Base-by-base conservation (phyloP, 768 basidiomycete species). In the Pulveroboletus sp. region DNA sequence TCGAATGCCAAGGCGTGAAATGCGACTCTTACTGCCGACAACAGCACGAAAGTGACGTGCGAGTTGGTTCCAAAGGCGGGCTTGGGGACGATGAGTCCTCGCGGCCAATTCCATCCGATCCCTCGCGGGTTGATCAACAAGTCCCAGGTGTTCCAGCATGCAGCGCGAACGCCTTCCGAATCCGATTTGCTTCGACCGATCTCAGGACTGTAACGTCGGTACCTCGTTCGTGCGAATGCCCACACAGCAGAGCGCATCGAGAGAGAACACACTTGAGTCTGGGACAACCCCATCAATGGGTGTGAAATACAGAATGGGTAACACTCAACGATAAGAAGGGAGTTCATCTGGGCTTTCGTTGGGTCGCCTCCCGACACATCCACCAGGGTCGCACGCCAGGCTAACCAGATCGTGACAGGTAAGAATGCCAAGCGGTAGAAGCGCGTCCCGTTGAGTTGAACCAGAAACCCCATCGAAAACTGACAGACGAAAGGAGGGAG, bases 401-500 rank as follows among this genome's bases (percentile, higher is more conserved):
- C 59, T 4, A 65, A 55, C 67, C 72, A 77, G 13, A 78, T 52
- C 3, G 76, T 64, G 32, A 79, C 50, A 5, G 80, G 78, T 4
- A 82, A 64, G 18, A 81, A 44, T 1, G 76, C 75, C 39, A 80
- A 45, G 35, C 82, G 77, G 49, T 76, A 61, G 6, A 61, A 51
- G 8, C 39, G 46, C 2, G 52, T 74, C 62, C 11, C 80, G 76
- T 42, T 65, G 64, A 75, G 62, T 40, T 78, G 68, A 15, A 81
- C 77, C 33, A 84, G 71, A 21, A 80, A 65, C 4, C 76, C 81
- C 43, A 77, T 76, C 11, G 64, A 60, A 65, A 77, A 80, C 57
- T 79, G 76, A 47, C 68, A 68, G 9, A 73, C 46, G 0, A 77
- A 27, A 17, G 74, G 63, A 1, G 77, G 78, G 9, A 76, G 49